Conservation (phyloP, 495 filamentous ascomycete genomes). For the Aspergillus nanangensis region DNA sequence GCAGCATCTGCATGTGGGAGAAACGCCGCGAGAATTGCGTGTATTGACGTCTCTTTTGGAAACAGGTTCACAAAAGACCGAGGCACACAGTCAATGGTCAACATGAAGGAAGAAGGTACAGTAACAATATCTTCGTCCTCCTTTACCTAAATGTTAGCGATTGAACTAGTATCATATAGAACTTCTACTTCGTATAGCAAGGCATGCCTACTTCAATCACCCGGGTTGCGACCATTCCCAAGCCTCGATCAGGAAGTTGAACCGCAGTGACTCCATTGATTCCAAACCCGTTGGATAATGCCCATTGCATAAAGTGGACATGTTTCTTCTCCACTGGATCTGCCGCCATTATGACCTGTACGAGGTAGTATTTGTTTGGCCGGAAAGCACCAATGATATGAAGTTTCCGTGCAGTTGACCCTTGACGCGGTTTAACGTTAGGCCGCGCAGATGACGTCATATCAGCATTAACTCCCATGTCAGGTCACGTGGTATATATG, state of each 20-base stretch:
- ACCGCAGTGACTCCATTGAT: constrained; percentile 52
- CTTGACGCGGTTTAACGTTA: too few species aligned
- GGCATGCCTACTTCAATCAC: constrained; percentile 47
- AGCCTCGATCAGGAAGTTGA: constrained; percentile 55
- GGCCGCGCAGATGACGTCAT: too few species aligned
- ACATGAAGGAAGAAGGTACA: constrained; percentile 55
- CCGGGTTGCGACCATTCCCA: constrained; percentile 65
- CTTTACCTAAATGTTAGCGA: constrained; percentile 5
- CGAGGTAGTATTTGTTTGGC: not conserved
- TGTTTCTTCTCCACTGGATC: not conserved
- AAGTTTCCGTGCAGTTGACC: too few species aligned
- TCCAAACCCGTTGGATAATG: constrained; percentile 44
- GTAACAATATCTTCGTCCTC: constrained; percentile 41
- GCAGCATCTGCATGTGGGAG: constrained; percentile 41
- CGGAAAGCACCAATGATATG: too few species aligned
- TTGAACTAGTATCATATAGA: not conserved
- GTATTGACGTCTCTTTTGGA: constrained; percentile 48
- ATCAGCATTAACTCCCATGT: too few species aligned
- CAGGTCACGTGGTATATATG: too few species aligned
- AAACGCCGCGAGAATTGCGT: constrained; percentile 61
- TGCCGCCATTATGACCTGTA: constrained; percentile 4
- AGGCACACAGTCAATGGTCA: constrained; percentile 57
- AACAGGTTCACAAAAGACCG: constrained; percentile 28
- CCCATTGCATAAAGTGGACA: constrained; percentile 42
- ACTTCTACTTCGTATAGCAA: too few species aligned